Evolutionary conservation across 495 filamentous ascomycete genomes (phyloP), one percentile per base, ranked within the genome.

Genomic region (Clavariopsis aquatica): DNA sequence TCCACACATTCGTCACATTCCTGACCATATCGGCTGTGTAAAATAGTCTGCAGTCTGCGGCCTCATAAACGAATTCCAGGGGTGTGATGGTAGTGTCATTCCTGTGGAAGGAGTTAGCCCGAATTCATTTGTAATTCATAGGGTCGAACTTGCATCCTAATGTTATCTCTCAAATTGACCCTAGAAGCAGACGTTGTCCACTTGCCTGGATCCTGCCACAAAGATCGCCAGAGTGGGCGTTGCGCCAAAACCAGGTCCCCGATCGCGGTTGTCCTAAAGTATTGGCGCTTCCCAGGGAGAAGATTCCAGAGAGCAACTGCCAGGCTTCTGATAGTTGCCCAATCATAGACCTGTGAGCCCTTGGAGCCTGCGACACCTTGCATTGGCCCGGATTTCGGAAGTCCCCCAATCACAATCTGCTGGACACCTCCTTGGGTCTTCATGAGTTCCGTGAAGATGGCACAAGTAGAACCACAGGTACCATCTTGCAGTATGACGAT

Each of bases 391-490:
- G 49, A 54, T 17, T 43, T 27, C 47, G 69, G 69, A 15, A 49
- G 38, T 22, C 69, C 69, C 19, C 69, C 69, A 12, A 71, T 24
- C n/a, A 56, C 64, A 22, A 71, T 45, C 36, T 59, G 68, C 31
- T 71, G 60, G 9, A 71, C 69, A 19, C 52, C 24, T 12, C 65
- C 69, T 52, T 65, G 60, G 8, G 34, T 26, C 19, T 62, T 57
- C 69, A 71, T 71, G 52, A 71, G 62, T 26, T 69, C 65, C 15
- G 65, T 61, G 46, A 71, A 71, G 9, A 71, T 55, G 9, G 65
- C 61, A 52, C 69, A 71, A 20, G 69, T 68, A 19, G 69, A 71
- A n/a, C 65, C 60, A 41, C 69, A 71, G 27, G n/a, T 49, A 51
- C 65, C 65, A 31, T 71, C 69, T 38, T 68, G 64, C 15, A 71